Percentiles rank a stretch among this genome's conserved stretches.
These are phyloP conservation scores for Caulochytrium protostelioides DNA, from an alignment of 371 early-diverging fungal genomes.

Conservation along the genomic window DNA sequence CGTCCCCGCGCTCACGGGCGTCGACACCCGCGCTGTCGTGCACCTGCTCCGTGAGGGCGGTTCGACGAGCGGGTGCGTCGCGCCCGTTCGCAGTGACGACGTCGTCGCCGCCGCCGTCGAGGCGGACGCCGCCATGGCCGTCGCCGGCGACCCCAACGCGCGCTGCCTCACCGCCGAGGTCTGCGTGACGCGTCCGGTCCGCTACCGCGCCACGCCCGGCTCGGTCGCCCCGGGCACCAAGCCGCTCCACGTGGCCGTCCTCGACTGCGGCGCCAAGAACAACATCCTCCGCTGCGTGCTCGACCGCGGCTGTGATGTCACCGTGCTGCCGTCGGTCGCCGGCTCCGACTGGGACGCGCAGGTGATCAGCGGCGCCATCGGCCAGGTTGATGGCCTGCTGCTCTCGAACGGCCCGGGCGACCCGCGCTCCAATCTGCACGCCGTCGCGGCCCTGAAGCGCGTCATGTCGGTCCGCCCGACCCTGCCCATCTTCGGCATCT, in stretches of 20 bases:
- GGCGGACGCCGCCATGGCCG: conserved; percentile 9
- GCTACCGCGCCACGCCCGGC: too few species aligned
- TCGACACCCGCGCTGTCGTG: conserved; percentile 82
- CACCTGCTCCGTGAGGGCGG: conserved; percentile 64
- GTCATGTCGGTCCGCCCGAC: conserved; percentile 27
- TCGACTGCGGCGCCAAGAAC: conserved; percentile 83
- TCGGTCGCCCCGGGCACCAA: too few species aligned
- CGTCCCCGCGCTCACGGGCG: conserved; percentile 74
- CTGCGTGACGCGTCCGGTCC: conserved; percentile 36
- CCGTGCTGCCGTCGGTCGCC: conserved; percentile 68
- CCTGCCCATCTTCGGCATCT: conserved; percentile 87
- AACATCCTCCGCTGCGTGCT: conserved; percentile 72
- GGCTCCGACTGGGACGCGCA: conserved; percentile 33
- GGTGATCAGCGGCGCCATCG: too few species aligned
- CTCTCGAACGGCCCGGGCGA: conserved; percentile 87
- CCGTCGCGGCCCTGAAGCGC: conserved; percentile 46
- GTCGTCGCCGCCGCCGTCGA: conserved; percentile 10
- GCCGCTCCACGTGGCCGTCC: conserved; percentile 45
- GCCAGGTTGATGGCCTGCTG: conserved; percentile 65
- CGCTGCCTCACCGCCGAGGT: conserved; percentile 60
- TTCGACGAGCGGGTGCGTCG: conserved; percentile 54
- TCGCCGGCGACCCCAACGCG: conserved; percentile 53
- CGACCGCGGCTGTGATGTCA: conserved; percentile 53
- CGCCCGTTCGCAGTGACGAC: conserved; percentile 29
- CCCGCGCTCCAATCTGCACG: conserved; percentile 40